Base-by-base conservation (phyloP, 2,329 filamentous ascomycete genomes). In the Diaporthe citriasiana region DNA sequence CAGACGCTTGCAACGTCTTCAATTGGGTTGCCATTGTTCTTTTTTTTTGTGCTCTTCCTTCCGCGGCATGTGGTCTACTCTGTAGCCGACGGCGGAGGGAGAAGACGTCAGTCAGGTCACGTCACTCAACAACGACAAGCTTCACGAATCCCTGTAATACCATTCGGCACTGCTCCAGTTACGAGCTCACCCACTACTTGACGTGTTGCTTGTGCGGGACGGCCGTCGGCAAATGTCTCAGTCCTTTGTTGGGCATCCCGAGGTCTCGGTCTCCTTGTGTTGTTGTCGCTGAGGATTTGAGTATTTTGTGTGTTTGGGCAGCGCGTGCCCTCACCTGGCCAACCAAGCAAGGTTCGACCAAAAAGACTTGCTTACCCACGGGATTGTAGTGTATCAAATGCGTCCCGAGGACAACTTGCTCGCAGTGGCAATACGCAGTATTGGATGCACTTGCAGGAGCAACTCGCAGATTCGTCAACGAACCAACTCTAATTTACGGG, bases 401-500 rank as follows among this genome's bases (percentile, higher is more conserved):
- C 38, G 45, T 68, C 25, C 63, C 45, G 30, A 27, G 13, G 33
- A 68, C 33, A 30, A 22, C 63, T 25, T 19, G 63, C 30, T 22
- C 27, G 57, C 40, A 45, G 40, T 25, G 30, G 42, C 40, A 12
- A 12, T 19, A 45, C 13, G 47, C 50, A 17, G 19, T 47, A 17
- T 30, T 25, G 38, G 22, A 13, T 45, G 30, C 10, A 33, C 12
- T 45, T 6, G 40, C 25, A 63, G 22, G 12, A 63, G 40, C 35
- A 15, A n/a, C 63, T 40, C 45, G 33, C 47, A 38, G 47, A 45
- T 38, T 68, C 63, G 63, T 68, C 63, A 68, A 25, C 63, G 22
- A 51, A 30, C 63, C 63, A 68, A 68, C 63, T 68, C 63, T 68
- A 68, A 68, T 68, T 68, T 68, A 68, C 63, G 63, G 63, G 63